These are phyloP conservation scores for Rhizopogon vinicolor DNA, from an alignment of 768 basidiomycete genomes.

Conservation along the genomic window DNA sequence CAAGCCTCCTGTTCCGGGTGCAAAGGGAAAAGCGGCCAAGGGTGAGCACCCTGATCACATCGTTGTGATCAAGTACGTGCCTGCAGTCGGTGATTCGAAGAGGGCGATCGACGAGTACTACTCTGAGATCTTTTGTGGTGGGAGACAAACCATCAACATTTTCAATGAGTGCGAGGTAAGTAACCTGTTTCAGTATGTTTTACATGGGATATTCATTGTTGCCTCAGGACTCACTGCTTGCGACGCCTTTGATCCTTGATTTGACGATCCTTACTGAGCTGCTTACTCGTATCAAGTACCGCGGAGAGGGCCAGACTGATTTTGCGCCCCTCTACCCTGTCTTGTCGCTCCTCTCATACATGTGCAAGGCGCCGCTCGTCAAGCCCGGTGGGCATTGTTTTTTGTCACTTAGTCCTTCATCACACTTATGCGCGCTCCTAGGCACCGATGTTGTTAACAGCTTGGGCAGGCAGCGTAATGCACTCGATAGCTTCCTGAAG, in stretches of 20 bases:
- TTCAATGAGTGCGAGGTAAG: conserved; percentile 95
- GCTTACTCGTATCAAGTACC: conserved; percentile 89
- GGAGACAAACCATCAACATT: conserved; percentile 89
- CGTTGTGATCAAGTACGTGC: conserved; percentile 96
- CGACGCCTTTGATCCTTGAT: conserved; percentile 94
- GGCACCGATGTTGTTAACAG: conserved; percentile 94
- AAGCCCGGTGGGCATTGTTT: conserved; percentile 60
- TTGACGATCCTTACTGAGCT: conserved; percentile 91
- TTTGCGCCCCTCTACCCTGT: conserved; percentile 88
- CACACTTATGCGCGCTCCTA: conserved; percentile 7
- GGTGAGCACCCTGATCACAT: conserved; percentile 98
- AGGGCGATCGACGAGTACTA: conserved; percentile 99
- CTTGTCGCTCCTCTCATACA: conserved; percentile 89
- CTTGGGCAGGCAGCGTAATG: conserved; percentile 91
- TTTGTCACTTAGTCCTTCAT: not conserved
- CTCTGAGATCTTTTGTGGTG: conserved; percentile 96
- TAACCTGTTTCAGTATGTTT: conserved; percentile 3
- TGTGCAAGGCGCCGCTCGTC: conserved; percentile 98
- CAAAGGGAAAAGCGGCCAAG: conserved; percentile 58
- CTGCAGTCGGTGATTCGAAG: conserved; percentile 96
- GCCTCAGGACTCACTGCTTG: conserved; percentile 83
- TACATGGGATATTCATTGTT: conserved; percentile 4
- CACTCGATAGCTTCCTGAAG: conserved; percentile 90
- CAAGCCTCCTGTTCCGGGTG: conserved; percentile 66
- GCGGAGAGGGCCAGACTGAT: conserved; percentile 49